Base-by-base conservation (phyloP, 1,284 basidiomycete genomes). In the Trametes pubescens region DNA sequence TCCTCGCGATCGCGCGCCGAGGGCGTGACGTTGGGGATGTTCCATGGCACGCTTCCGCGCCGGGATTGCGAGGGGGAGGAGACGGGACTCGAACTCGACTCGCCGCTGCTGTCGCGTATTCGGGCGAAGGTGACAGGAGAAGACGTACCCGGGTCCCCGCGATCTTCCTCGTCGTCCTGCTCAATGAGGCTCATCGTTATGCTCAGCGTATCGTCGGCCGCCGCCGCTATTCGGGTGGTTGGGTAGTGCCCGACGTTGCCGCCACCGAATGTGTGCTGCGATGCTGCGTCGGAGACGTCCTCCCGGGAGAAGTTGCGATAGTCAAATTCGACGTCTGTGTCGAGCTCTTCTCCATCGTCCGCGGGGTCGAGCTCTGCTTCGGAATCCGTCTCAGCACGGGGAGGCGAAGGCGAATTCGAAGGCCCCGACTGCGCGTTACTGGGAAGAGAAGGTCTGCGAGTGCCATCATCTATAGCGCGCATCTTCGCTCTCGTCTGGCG, bases 261-360 rank as follows among this genome's bases (percentile, higher is more conserved):
- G 16, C 83, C 70, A 64, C 67, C 73, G 51, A 87, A 86, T 0
- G 85, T 86, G 69, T 84, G 78, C 62, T 80, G 80, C 3, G 84
- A 87, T 26, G 81, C 81, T 2, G 79, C 78, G 71, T 86, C 84
- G 2, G 80, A 78, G 5, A 70, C 54, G 4, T 72, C 69, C 22
- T 65, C 61, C 67, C 71, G 60, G n/a, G 62, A 59, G 56, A 66
- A 40, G 53, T 64, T 57, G 37, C 69, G 71, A 35, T 72, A 66
- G 48, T 76, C 77, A 51, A 77, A 70, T 67, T 80, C 79, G 24
- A 79, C 78, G 64, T 80, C 79, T 1, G 78, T 78, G 57, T 79
- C 79, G 46, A 80, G 72, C 38, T 78, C 76, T 43, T 71, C 68
- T 14, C 56, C 64, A 13, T 69, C 69, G 60, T 67, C 66, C 2